A percentile compares a stretch with the other conserved stretches of the same genome.
Conservation (phyloP, 352 stramenopile species). For the Globisporangium iwayamae region DNA sequence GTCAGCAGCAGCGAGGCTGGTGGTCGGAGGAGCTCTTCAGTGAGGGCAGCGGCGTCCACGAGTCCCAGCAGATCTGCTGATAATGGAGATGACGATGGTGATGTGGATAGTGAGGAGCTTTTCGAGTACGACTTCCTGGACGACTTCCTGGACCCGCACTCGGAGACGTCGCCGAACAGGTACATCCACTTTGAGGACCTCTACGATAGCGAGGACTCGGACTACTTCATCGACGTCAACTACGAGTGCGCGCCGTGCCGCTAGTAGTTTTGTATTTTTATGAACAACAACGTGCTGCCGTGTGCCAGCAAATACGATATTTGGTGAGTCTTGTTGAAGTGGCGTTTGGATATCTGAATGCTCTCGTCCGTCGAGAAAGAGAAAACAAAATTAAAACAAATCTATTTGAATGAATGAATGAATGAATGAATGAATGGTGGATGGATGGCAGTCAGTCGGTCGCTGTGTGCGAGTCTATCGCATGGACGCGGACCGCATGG, state of each 20-base stretch:
- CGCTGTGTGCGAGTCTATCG: conserved; percentile 9
- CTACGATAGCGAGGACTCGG: conserved; percentile 42
- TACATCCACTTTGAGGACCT: conserved; percentile 64
- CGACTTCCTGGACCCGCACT: conserved; percentile 45
- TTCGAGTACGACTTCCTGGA: conserved; percentile 83
- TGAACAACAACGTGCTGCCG: neutral
- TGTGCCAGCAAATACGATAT: too few relatives aligned
- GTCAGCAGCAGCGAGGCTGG: neutral
- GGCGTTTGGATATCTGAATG: neutral
- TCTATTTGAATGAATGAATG: conserved; percentile 4
- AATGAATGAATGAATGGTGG: too few relatives aligned
- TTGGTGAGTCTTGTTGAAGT: neutral
- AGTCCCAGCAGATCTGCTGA: neutral
- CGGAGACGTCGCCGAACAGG: conserved; percentile 44
- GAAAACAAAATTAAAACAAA: neutral
- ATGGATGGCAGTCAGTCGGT: neutral
- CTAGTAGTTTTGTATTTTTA: conserved; percentile 1
- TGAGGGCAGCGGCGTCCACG: conserved; percentile 20
- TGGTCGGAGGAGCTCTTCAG: conserved; percentile 14
- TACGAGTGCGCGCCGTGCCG: conserved; percentile 37
- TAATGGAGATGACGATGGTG: neutral
- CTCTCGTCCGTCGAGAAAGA: neutral
- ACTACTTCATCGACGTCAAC: conserved; percentile 74
- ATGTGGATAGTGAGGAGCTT: conserved; percentile 33
- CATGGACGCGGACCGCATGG: conserved; percentile 33